Conservation (phyloP, 257 asterid genomes). For the Verbena officinalis region DNA sequence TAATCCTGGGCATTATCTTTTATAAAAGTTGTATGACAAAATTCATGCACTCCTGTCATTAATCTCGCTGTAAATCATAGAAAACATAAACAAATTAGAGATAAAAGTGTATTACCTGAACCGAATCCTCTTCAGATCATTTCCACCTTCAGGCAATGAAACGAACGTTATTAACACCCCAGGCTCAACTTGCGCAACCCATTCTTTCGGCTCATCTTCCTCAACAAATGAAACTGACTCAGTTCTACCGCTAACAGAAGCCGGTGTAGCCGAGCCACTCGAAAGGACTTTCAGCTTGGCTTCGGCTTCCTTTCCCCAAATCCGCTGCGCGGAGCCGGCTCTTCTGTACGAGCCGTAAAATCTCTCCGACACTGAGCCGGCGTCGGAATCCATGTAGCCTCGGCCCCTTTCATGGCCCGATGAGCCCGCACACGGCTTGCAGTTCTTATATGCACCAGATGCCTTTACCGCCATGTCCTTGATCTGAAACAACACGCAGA, state of each 20-base stretch:
- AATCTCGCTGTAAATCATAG: no score
- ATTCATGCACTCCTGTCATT: no score
- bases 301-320: slow-evolving; percentile 67
- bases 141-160: slow-evolving; percentile 84
- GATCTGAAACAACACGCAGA: slow-evolving; percentile 47
- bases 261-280: slow-evolving; percentile 87
- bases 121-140: slow-evolving; percentile 86
- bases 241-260: slow-evolving; percentile 80
- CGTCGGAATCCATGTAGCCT: slow-evolving; percentile 57
- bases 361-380: slow-evolving; percentile 66
- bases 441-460: slow-evolving; percentile 88
- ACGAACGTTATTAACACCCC: slow-evolving; percentile 91
- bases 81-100: no score
- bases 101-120: slow-evolving; percentile 60
- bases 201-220: slow-evolving; percentile 86
- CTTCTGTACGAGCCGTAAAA: slow-evolving; percentile 69
- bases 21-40: no score
- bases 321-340: slow-evolving; percentile 56
- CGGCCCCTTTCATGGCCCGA: slow-evolving; percentile 42
- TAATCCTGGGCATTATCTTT: no score
- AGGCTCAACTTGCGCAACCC: slow-evolving; percentile 99
- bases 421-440: slow-evolving; percentile 90
- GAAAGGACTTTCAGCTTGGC: slow-evolving; percentile 71
- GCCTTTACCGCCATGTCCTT: slow-evolving; percentile 95
- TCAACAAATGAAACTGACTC: slow-evolving; percentile 76